Base-by-base conservation (phyloP, 106 monocot species). In the Xerophyta viscosa region DNA sequence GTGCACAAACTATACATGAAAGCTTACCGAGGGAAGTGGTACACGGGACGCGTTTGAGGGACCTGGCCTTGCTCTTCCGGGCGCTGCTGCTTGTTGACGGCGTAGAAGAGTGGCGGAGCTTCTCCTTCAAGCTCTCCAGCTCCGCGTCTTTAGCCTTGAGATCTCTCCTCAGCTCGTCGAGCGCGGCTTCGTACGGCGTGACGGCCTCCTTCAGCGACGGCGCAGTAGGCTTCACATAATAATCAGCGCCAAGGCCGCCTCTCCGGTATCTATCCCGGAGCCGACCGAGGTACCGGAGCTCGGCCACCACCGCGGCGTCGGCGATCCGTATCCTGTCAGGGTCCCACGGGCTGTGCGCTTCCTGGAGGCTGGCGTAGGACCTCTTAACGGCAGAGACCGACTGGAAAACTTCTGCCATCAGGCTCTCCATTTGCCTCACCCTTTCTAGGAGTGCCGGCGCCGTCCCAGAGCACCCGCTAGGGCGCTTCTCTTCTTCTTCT, bases 261-360 rank as follows among this genome's bases (percentile, higher is more conserved):
- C 88, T 61, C 24, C 84, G 67, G 75, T 77, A 94, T 6, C 72
- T 62, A 29, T 96, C 73, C 42, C 77, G 69, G 48, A 88, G 76
- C 41, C 78, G 69, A 11, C 66, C 78, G 23, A 96, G 70, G 55
- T 66, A 66, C 43, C 71, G 39, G 14, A 88, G 76, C 76, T 96
- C 88, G 37, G 73, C 69, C 26, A 96, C 81, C 21, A 85, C 88
- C 5, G 76, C 60, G 6, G 67, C 72, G 68, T 96, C 94, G 53
- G 88, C 81, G 14, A 60, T 22, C n/a, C 75, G 60, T 52, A 96
- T 78, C 66, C 57, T 78, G 27, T 88, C 67, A 15, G 94, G 76
- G 39, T 96, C 88, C 94, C 94, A 96, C 1, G 94, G 94, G 53
- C 59, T 67, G 60, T 88, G 94, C 15, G 88, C 84, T 21, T 55